These are phyloP conservation scores for Colletotrichum salicis DNA, from an alignment of 2,329 filamentous ascomycete genomes.

Conservation along the genomic window DNA sequence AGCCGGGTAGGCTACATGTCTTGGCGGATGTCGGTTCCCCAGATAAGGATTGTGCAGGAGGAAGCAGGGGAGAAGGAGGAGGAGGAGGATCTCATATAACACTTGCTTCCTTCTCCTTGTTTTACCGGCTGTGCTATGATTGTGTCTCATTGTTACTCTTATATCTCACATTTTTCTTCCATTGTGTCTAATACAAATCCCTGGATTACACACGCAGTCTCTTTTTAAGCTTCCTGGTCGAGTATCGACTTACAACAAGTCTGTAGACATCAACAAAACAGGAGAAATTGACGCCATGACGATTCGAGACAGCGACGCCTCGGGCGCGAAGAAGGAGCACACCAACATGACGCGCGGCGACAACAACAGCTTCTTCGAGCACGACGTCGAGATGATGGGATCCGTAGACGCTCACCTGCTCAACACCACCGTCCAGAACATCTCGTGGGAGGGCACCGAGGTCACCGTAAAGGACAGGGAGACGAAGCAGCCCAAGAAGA, in stretches of 20 bases:
- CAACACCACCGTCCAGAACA: slow-evolving; percentile 72
- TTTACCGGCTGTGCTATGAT: not conserved
- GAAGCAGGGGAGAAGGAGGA: not conserved
- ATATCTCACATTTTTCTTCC: not conserved
- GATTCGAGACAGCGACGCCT: not conserved
- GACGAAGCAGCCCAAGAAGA: slow-evolving; percentile 70
- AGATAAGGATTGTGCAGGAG: not conserved
- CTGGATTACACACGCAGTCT: not conserved
- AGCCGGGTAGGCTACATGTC: not conserved
- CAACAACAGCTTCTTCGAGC: not conserved
- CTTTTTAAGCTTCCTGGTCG: not conserved
- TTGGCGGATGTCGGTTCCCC: not conserved
- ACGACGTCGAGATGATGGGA: slow-evolving; percentile 41
- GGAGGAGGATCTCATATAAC: not conserved
- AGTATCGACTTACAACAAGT: not conserved
- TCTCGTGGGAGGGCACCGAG: slow-evolving; percentile 74
- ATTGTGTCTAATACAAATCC: not conserved
- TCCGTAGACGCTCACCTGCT: slow-evolving; percentile 61
- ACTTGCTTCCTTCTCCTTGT: not conserved
- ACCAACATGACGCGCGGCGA: not conserved
- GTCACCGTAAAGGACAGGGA: slow-evolving; percentile 79
- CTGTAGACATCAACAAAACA: not conserved
- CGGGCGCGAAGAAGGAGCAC: not conserved
- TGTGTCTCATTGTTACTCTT: not conserved
- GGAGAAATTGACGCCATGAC: not conserved